Base-by-base conservation (phyloP, 1,139 yeast genomes). In the Saccharomyces hybrid region DNA sequence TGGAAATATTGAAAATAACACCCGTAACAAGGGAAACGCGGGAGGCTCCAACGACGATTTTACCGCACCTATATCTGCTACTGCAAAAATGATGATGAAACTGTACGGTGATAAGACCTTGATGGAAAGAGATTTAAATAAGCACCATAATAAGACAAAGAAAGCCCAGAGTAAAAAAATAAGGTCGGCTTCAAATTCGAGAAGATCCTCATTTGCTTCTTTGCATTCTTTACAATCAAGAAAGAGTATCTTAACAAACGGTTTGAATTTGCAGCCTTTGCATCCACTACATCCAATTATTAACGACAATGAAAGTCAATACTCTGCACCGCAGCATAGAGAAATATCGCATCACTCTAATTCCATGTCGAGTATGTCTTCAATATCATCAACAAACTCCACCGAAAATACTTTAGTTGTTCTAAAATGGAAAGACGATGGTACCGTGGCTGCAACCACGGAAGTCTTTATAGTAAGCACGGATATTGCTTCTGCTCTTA, bases 381-480 rank as follows among this genome's bases (percentile, higher is more conserved):
- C 44, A 38, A 38, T 38, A 38, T 38, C 44, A 9, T 38, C 44
- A 38, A 38, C 44, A n/a, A 38, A 38, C 16, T 38, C 44, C 25
- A 9, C 44, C 13, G 44, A 38, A 38, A 38, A 11, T 11, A 20
- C 44, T 16, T 11, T 38, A 16, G 44, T 38, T 11, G 13, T 38
- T 38, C 16, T 38, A 38, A 38, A 38, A 38, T 38, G 44, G 44
- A 38, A 38, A 11, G 16, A 16, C 11, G n/a, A 20, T 16, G 16
- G 25, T 16, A 47, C 74, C 76, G 56, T 80, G 83, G 84, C 68
- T 25, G 44, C 56, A 28, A 50, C 55, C 6, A 55, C 56, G 30
- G 58, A 54, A 50, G 55, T 61, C 41, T 53, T 59, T 9, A 52
- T 61, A 28, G 52, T 61, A 13, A 61, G 64, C 47, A 53, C 56